Evolutionary conservation across 768 basidiomycete genomes (phyloP), one percentile per base, ranked within the genome.

Genomic region (Hygrophoropsis aurantiaca): DNA sequence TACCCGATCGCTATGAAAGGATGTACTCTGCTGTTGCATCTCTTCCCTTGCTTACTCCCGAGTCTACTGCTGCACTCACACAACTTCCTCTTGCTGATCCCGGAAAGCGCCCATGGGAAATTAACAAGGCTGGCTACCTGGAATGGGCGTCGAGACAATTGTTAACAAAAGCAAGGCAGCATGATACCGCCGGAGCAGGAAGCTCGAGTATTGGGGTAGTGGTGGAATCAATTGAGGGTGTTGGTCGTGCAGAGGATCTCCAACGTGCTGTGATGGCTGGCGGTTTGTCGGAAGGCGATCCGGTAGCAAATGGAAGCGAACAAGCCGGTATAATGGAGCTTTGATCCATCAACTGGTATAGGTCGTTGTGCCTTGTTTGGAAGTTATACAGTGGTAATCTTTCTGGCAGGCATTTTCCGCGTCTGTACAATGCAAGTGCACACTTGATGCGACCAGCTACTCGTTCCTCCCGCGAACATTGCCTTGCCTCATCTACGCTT

Each of bases 41-140:
- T 0, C 72, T 87, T 5, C 78, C 83, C 2, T 57, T 70, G 2
- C 67, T 76, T 35, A 67, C 72, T 3, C 56, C 75, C 7, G 62
- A 72, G 20, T 60, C 70, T 9, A 62, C 73, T 19, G 57, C 71
- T 26, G 65, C 73, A 33, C 51, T 71, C 38, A 62, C 62, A 20
- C 58, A 55, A 24, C 20, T 54, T 13, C 62, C 59, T 3, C 59
- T 69, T 20, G 56, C 73, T 3, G 79, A 82, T 47, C 79, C 82
- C 0, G 82, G 86, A 1, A 88, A 88, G 61, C 78, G 82, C 33
- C 77, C 77, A 9, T 93, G 90, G 90, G 88, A 92, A 67, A 78
- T 80, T 30, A 82, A 78, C 61, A 78, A 79, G 59, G 74, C 77
- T 1, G 90, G 87, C 4, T 94, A 93, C 62, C 59, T 85, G 4